These are phyloP conservation scores for Austroboletus eburneus DNA, from an alignment of 768 basidiomycete species.

Conservation along the genomic window DNA sequence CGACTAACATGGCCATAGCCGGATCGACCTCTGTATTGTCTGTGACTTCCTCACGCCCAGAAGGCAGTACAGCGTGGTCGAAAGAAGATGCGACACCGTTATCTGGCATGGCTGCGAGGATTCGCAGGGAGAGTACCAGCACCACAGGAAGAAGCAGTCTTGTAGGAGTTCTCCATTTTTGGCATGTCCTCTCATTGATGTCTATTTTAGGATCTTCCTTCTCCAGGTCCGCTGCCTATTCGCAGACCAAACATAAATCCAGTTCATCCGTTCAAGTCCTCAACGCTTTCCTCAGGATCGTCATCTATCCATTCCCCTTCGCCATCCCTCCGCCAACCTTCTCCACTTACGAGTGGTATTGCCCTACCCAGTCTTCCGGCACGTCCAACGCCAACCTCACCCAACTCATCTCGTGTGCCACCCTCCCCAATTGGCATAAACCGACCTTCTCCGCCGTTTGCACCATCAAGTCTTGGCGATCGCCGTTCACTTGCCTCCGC, in stretches of 20 bases:
- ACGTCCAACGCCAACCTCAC: constrained; percentile 35
- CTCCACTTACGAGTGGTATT: constrained; percentile 36
- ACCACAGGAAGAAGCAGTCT: constrained; percentile 32
- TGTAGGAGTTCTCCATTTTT: constrained; percentile 8
- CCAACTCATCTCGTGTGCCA: constrained; percentile 40
- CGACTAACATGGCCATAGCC: constrained; percentile 28
- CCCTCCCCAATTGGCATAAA: constrained; percentile 37
- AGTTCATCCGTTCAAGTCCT: constrained; percentile 48
- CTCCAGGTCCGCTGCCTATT: constrained; percentile 42
- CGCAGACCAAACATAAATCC: constrained; percentile 39
- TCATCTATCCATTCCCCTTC: constrained; percentile 48
- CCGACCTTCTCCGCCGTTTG: constrained; percentile 38
- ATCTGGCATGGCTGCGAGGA: constrained; percentile 39
- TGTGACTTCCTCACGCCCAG: constrained; percentile 38
- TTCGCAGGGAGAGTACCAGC: constrained; percentile 51
- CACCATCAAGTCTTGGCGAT: constrained; percentile 41
- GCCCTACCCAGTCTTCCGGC: constrained; percentile 32
- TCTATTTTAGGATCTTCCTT: constrained; percentile 33
- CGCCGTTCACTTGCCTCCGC: constrained; percentile 36
- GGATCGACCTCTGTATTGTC: constrained; percentile 39
- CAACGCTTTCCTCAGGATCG: constrained; percentile 46
- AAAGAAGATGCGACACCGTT: constrained; percentile 34
- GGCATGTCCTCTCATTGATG: constrained; percentile 3
- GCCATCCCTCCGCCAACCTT: constrained; percentile 43
- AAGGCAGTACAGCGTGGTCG: constrained; percentile 33